Percentiles rank a stretch among this genome's conserved stretches.
Evolutionary conservation across 1,284 basidiomycete genomes (phyloP).

Genomic region (Peniophora sp.): DNA sequence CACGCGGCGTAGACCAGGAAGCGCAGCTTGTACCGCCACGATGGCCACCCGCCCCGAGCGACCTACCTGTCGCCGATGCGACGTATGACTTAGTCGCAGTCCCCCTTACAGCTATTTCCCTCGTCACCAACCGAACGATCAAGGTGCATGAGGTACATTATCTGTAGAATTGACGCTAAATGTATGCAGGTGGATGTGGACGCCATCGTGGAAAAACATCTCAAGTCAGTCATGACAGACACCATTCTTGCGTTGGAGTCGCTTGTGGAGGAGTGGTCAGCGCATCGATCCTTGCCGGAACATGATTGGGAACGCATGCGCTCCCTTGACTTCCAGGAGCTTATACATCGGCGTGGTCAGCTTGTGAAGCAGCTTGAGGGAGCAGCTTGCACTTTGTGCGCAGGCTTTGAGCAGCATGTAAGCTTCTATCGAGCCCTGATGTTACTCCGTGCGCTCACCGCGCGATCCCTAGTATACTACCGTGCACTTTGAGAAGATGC

Average conservation of each 20-base stretch:
- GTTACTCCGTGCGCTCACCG: background rate
- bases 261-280: slow-evolving; percentile 51
- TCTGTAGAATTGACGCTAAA: slow-evolving; percentile 3
- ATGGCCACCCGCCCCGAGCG: slow-evolving; percentile 60
- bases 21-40: slow-evolving; percentile 56
- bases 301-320: slow-evolving; percentile 81
- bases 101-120: slow-evolving; percentile 66
- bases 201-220: slow-evolving; percentile 57
- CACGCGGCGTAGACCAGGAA: slow-evolving; percentile 44
- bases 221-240: slow-evolving; percentile 55
- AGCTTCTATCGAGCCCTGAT: slow-evolving; percentile 19
- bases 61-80: slow-evolving; percentile 40
- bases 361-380: slow-evolving; percentile 35
- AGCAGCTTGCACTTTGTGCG: slow-evolving; percentile 49
- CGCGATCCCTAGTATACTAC: slow-evolving; percentile 52
- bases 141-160: slow-evolving; percentile 45
- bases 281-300: slow-evolving; percentile 49
- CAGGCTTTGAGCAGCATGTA: slow-evolving; percentile 64
- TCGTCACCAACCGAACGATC: slow-evolving; percentile 65
- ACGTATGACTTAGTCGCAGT: slow-evolving; percentile 70
- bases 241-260: slow-evolving; percentile 39
- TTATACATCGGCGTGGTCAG: slow-evolving; percentile 53
- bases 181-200: slow-evolving; percentile 59
- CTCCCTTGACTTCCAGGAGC: slow-evolving; percentile 90
- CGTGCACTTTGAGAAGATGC: slow-evolving; percentile 67